Conservation (phyloP, 208 protist genomes). For the Wallacemonas sp. region DNA sequence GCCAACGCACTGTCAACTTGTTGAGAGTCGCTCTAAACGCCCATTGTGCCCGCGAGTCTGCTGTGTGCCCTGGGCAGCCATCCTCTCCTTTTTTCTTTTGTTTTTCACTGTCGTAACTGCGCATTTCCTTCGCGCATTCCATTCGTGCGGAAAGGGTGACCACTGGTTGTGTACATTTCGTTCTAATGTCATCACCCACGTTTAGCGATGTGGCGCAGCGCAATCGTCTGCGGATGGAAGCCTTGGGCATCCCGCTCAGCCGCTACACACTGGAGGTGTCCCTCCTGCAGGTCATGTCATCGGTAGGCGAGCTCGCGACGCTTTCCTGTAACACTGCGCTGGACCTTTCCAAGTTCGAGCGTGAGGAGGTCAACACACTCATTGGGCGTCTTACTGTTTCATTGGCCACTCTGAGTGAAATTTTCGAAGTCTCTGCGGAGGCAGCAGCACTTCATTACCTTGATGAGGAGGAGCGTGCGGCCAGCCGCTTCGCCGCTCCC, state of each 20-base stretch:
- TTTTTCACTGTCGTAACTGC: not conserved
- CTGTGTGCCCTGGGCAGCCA: too few relatives aligned
- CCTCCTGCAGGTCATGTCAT: slow-evolving; percentile 75
- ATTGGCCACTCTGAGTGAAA: slow-evolving; percentile 51
- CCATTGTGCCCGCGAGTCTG: too few relatives aligned
- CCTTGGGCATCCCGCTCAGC: slow-evolving; percentile 23
- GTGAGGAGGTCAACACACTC: slow-evolving; percentile 48
- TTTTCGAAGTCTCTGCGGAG: slow-evolving; percentile 54
- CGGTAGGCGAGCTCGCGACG: slow-evolving; percentile 65
- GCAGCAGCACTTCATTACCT: slow-evolving; percentile 46
- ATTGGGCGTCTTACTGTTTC: slow-evolving; percentile 62
- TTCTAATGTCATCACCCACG: slow-evolving; percentile 12
- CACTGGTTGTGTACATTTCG: slow-evolving; percentile 6
- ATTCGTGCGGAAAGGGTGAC: not conserved
- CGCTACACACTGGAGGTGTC: slow-evolving; percentile 40
- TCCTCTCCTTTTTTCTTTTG: slow-evolving; percentile 10
- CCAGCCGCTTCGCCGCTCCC: not conserved
- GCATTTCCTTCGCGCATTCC: not conserved
- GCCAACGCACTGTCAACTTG: too few relatives aligned
- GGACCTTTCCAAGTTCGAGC: slow-evolving; percentile 68
- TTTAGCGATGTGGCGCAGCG: slow-evolving; percentile 55
- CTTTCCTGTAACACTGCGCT: slow-evolving; percentile 43
- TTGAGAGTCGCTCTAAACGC: too few relatives aligned
- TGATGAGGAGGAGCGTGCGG: slow-evolving; percentile 24
- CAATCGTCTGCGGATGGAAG: slow-evolving; percentile 40